phyloP scores from a whole-genome alignment of 164 flowering plant species.

The Nelumbo lutea region DNA sequence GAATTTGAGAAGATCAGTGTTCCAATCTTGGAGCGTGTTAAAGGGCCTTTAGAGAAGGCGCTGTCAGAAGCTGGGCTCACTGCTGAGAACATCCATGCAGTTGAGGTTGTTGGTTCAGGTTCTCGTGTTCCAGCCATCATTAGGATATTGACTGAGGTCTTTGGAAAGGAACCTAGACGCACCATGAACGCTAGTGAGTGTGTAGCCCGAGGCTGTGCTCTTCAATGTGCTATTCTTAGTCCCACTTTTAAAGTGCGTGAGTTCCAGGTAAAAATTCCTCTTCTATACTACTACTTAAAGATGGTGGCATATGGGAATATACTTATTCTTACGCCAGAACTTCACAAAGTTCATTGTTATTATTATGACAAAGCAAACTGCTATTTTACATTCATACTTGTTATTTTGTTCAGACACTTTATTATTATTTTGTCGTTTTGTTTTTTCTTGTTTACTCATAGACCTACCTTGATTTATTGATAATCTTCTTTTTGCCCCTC shows the following conservation, averaged over 20 bases:
- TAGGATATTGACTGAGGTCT: constrained; percentile 71
- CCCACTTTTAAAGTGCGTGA: constrained; percentile 92
- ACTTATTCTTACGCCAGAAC: neutral
- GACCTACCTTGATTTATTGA: no score
- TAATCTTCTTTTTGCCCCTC: no score
- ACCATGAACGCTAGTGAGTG: constrained; percentile 98
- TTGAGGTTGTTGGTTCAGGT: constrained; percentile 88
- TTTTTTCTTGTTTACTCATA: neutral
- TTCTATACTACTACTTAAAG: neutral
- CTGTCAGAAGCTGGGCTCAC: constrained; percentile 70
- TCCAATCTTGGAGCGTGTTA: constrained; percentile 84
- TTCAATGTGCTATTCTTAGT: constrained; percentile 85
- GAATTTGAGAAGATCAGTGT: constrained; percentile 74
- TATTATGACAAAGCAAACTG: no score
- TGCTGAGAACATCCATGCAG: constrained; percentile 58
- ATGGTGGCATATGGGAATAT: neutral
- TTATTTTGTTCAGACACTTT: neutral
- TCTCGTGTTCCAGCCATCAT: constrained; percentile 90
- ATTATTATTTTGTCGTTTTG: neutral
- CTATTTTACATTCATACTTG: neutral
- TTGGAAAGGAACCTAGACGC: constrained; percentile 85
- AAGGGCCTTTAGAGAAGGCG: constrained; percentile 72
- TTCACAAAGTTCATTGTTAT: neutral
- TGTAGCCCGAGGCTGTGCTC: constrained; percentile 81
- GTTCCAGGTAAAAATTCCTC: constrained; percentile 51